Percentiles rank a stretch among this genome's conserved stretches.
Evolutionary conservation across 2,329 filamentous ascomycete species (phyloP).

Genomic region (Trichoderma oligosporum): DNA sequence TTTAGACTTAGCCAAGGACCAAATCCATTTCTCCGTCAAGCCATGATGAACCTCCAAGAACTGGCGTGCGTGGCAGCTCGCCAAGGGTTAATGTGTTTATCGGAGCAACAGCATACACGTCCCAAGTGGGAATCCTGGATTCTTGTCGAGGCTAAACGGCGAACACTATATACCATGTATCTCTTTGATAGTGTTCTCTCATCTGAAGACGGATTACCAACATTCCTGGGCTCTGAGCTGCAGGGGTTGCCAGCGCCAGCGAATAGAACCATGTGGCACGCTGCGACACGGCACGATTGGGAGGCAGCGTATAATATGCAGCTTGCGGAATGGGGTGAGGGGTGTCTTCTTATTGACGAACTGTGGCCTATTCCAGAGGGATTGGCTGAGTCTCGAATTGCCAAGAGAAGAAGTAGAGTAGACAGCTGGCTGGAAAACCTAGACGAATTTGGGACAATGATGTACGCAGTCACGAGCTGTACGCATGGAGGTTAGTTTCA

Average conservation of each 20-base stretch:
- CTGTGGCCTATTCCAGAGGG: conserved; percentile 43
- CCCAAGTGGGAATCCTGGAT: conserved; percentile 54
- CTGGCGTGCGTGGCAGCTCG: conserved; percentile 41
- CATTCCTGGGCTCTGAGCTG: conserved; percentile 49
- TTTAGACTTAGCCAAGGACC: conserved; percentile 34
- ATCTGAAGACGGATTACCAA: conserved; percentile 40
- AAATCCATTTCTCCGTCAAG: conserved; percentile 36
- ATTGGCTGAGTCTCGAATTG: conserved; percentile 30
- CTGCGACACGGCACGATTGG: conserved; percentile 38
- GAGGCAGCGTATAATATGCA: conserved; percentile 41
- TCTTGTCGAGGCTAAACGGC: conserved; percentile 48
- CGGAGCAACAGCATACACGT: conserved; percentile 37
- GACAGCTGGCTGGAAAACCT: conserved; percentile 48
- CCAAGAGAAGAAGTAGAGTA: conserved; percentile 36
- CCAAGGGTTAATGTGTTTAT: conserved; percentile 42
- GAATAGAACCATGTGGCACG: conserved; percentile 43
- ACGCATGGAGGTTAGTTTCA: conserved; percentile 38
- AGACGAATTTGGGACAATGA: conserved; percentile 53
- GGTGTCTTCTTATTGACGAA: conserved; percentile 45
- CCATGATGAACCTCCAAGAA: conserved; percentile 49
- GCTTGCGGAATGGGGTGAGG: conserved; percentile 41
- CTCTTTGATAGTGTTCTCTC: conserved; percentile 50
- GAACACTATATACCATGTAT: conserved; percentile 51
- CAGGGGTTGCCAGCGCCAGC: conserved; percentile 41
- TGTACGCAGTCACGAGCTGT: conserved; percentile 47